Evolutionary conservation across 1,139 yeast genomes (phyloP).

Genomic region (Eremothecium coryli): DNA sequence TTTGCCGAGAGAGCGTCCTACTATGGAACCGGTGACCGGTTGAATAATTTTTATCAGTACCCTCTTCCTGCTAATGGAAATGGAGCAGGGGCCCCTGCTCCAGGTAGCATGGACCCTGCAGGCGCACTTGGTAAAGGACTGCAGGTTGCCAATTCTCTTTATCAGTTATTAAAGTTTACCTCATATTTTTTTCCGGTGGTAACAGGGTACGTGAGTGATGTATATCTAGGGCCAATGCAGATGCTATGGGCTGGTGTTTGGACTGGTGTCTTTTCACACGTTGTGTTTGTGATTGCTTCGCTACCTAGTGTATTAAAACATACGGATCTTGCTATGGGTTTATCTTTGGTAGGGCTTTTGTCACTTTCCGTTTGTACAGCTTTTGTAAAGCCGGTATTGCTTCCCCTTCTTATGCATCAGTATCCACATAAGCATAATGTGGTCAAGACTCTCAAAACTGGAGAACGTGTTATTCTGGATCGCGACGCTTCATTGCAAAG

Average conservation of each 20-base stretch:
- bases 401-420: slow-evolving; percentile 77
- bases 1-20: slow-evolving; percentile 78
- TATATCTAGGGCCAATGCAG: slow-evolving; percentile 61
- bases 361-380: slow-evolving; percentile 74
- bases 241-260: slow-evolving; percentile 56
- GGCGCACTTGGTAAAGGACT: slow-evolving; percentile 60
- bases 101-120: slow-evolving; percentile 35
- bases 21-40: slow-evolving; percentile 69
- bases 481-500: slow-evolving; percentile 64
- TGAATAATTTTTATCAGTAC: slow-evolving; percentile 71
- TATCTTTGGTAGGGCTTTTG: slow-evolving; percentile 35
- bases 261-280: slow-evolving; percentile 53
- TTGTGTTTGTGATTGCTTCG: slow-evolving; percentile 62
- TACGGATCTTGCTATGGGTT: slow-evolving; percentile 38
- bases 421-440: slow-evolving; percentile 47
- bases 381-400: slow-evolving; percentile 69
- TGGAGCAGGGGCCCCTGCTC: slow-evolving; percentile 39
- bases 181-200: slow-evolving; percentile 72
- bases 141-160: slow-evolving; percentile 63
- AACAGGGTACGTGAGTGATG: slow-evolving; percentile 72
- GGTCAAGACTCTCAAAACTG: slow-evolving; percentile 49
- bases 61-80: slow-evolving; percentile 44
- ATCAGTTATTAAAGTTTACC: slow-evolving; percentile 74
- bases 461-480: slow-evolving; percentile 62
- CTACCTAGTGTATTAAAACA: slow-evolving; percentile 50